phyloP scores from a whole-genome alignment of 371 early-diverging fungal species.

The Actinomortierella wolfii region DNA sequence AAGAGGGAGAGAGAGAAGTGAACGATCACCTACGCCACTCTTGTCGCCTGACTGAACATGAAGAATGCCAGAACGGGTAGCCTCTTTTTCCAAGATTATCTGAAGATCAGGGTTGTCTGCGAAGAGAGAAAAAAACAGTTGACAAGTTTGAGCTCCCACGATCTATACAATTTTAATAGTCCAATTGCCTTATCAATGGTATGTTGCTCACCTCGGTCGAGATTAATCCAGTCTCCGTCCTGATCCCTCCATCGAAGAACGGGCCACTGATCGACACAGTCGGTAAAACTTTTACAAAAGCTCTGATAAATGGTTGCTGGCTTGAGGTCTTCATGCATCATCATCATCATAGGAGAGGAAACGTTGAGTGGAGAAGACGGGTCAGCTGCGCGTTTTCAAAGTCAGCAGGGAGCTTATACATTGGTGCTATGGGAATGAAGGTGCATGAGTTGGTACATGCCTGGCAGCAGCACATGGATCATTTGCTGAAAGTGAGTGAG shows the following conservation, averaged over 20 bases:
- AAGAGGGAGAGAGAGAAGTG: background rate
- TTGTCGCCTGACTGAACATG: slow-evolving; percentile 33
- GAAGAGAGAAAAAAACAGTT: background rate
- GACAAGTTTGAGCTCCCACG: background rate
- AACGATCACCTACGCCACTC: slow-evolving; percentile 19
- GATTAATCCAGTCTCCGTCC: slow-evolving; percentile 37
- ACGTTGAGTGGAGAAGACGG: too few relatives aligned
- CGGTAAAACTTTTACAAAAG: slow-evolving; percentile 25
- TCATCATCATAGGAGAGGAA: background rate
- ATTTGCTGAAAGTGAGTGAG: slow-evolving; percentile 29
- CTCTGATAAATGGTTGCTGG: slow-evolving; percentile 23
- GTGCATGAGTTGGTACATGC: background rate
- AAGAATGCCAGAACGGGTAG: slow-evolving; percentile 9
- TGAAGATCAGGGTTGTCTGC: slow-evolving; percentile 28
- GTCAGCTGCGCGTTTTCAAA: too few relatives aligned
- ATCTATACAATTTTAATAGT: too few relatives aligned
- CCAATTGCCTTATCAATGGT: too few relatives aligned
- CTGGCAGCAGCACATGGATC: slow-evolving; percentile 25
- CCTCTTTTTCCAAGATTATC: slow-evolving; percentile 7
- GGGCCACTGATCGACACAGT: slow-evolving; percentile 4
- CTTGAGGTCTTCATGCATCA: slow-evolving; percentile 12
- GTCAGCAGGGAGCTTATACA: background rate
- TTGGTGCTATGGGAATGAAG: background rate
- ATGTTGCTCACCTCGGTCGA: slow-evolving; percentile 20
- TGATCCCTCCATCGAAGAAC: slow-evolving; percentile 25